Evolutionary conservation across 202 grass and related monocot genomes (phyloP), one percentile per base, ranked within the genome.

Genomic region (Setaria viridis): DNA sequence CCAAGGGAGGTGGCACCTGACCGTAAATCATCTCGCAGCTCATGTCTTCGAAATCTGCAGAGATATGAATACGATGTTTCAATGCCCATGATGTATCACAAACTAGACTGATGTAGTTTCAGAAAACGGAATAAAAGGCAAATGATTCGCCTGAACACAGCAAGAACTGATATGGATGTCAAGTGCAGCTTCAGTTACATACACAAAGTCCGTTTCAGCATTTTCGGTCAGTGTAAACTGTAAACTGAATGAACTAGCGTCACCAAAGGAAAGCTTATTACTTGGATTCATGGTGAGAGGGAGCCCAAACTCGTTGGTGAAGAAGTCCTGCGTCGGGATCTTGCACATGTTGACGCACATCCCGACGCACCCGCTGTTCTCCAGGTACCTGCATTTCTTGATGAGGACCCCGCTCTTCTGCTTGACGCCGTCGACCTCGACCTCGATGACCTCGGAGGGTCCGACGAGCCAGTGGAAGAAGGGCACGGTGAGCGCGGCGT

Each of bases 281-380:
- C 96, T 95, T 69, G 96, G 96, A 20, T 98, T 98, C 96, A 98
- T 98, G 70, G 93, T 98, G 79, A 94, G 93, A 5, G 96, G 96
- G 16, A 98, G 96, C 5, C 93, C 96, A 13, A 99, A 99, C 63
- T 99, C 93, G 46, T 92, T 86, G 49, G 96, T 99, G 79, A 99
- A 94, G 86, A 98, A 98, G 75, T 91, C 86, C 88, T 98, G 91
- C 1, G 93, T 98, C 1, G 96, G 91, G 74, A 92, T 89, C 70
- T 95, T 99, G 25, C 93, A 99, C 91, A 99, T 95, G 37, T 95
- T 95, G 79, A 99, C 93, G 64, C 91, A 95, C 96, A 98, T 98
- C 2, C 96, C 96, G 0, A 99, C 96, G 76, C 93, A 99, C 0
- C 93, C 91, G 56, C 91, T 95, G 88, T 86, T 95, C 86, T 99